Evolutionary conservation across 208 protist species (phyloP).

Genomic region (Eutreptiella sp.): DNA sequence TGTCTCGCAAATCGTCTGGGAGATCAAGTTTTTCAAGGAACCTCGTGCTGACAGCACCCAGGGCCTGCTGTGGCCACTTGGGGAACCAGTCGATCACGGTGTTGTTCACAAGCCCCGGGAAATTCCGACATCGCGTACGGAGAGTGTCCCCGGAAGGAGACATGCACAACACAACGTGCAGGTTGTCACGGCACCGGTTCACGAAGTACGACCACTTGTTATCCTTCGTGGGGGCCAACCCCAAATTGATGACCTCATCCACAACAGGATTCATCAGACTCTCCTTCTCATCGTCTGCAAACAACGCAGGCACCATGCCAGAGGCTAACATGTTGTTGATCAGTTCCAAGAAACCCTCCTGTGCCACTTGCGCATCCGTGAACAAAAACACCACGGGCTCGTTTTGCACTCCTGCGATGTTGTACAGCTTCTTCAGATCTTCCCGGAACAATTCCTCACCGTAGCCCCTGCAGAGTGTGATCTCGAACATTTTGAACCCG

Average conservation of each 20-base stretch:
- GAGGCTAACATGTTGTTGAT: conserved; percentile 99
- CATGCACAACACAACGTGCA: conserved; percentile 98
- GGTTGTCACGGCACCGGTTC: conserved; percentile 91
- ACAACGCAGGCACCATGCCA: conserved; percentile 96
- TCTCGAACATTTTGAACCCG: conserved; percentile 91
- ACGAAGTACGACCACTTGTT: conserved; percentile 96
- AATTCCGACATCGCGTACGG: conserved; percentile 91
- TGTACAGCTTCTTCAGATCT: conserved; percentile 93
- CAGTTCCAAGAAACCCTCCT: conserved; percentile 96
- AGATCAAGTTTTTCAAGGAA: conserved; percentile 58
- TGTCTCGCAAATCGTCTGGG: conserved; percentile 60
- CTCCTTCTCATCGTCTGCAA: conserved; percentile 95
- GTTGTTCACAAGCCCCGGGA: conserved; percentile 96
- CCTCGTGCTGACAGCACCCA: conserved; percentile 79
- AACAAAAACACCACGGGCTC: conserved; percentile 95
- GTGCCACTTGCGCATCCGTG: conserved; percentile 94
- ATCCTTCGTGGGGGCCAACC: conserved; percentile 84
- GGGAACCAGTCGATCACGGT: conserved; percentile 99
- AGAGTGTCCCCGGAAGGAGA: conserved; percentile 91
- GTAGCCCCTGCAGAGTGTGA: conserved; percentile 93
- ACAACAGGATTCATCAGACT: conserved; percentile 78
- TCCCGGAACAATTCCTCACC: conserved; percentile 93
- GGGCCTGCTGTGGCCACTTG: conserved; percentile 93
- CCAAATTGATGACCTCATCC: conserved; percentile 71
- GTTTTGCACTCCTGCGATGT: conserved; percentile 69